Evolutionary conservation across 495 filamentous ascomycete genomes (phyloP), one percentile per base, ranked within the genome.

Genomic region (Clavariopsis aquatica): DNA sequence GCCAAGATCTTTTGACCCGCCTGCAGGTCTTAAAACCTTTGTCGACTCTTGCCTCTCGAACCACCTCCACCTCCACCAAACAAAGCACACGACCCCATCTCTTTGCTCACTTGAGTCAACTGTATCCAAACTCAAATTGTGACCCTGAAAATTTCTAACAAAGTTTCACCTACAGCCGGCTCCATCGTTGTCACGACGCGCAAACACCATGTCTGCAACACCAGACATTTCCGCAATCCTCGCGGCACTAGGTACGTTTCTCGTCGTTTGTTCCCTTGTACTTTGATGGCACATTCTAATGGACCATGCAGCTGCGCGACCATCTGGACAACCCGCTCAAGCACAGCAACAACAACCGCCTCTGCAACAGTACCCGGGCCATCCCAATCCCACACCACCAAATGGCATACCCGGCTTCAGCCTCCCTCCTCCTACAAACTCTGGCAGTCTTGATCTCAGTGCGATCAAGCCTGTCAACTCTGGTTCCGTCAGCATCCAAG

Each of bases 381-480:
- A 65, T 1, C 63, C 72, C 65, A 57, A 73, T 53, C 46, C 79
- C 74, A 72, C 76, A 71, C 74, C 75, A 7, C 80, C 81, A 57
- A 52, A 76, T 17, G 62, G 71, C n/a, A 61, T 76, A 26, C 69
- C 74, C 15, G 68, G 72, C 46, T 87, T 82, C 68, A 70, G 76
- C 27, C 76, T 90, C 27, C 90, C 90, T 0, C 87, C 86, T 65
- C 89, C 89, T 8, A 82, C 83, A 26, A 81, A 79, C 20, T 85
- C 87, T 22, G 90, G 89, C 10, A 87, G 80, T 54, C 78, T 91
- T 55, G 91, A 94, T 69, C 73, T 94, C 36, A 90, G 85, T 74
- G 79, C 82, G 10, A 89, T 93, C 70, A 88, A 86, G 68, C 89
- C 89, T 12, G 81, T 84, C 34, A 87, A 81, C 64, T 87, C 87